Evolutionary conservation across 768 basidiomycete species (phyloP).

Genomic region (Pseudohyphozyma bogoriensis): DNA sequence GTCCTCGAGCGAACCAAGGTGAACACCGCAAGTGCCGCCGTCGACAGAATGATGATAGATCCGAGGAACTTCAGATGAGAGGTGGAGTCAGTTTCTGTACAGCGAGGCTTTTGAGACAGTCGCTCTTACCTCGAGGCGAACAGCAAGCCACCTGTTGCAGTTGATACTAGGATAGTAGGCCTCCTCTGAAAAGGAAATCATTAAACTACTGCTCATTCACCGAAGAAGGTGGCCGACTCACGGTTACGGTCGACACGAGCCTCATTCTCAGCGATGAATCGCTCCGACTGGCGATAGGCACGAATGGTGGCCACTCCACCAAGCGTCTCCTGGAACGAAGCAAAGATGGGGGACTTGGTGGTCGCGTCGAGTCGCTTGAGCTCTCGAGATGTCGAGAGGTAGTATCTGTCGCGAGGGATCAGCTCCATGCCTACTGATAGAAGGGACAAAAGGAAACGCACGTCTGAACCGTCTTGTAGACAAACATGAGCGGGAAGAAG

Average conservation of each 20-base stretch:
- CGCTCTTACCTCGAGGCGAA: neutral
- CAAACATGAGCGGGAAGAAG: constrained; percentile 71
- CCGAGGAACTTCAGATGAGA: constrained; percentile 25
- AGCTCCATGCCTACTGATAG: constrained; percentile 39
- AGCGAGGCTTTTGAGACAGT: no score
- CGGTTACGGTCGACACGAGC: constrained; percentile 26
- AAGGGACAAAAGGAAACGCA: neutral
- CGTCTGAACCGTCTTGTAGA: constrained; percentile 42
- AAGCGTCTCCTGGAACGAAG: constrained; percentile 43
- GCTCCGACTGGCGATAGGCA: constrained; percentile 59
- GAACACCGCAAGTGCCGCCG: constrained; percentile 29
- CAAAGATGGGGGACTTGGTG: constrained; percentile 82
- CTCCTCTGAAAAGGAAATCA: no score
- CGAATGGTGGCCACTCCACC: constrained; percentile 73
- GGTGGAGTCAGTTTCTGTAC: no score
- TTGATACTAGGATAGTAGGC: constrained; percentile 57
- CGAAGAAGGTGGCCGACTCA: no score
- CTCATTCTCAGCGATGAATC: constrained; percentile 60
- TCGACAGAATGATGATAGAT: constrained; percentile 29
- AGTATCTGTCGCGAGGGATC: constrained; percentile 51
- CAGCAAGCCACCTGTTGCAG: constrained; percentile 46
- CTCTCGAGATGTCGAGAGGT: constrained; percentile 74
- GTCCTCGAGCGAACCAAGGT: constrained; percentile 18
- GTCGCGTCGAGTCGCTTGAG: constrained; percentile 80
- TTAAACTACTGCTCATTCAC: no score